These are phyloP conservation scores for Fusarium lateritium DNA, from an alignment of 2,329 filamentous ascomycete genomes.

Conservation along the genomic window DNA sequence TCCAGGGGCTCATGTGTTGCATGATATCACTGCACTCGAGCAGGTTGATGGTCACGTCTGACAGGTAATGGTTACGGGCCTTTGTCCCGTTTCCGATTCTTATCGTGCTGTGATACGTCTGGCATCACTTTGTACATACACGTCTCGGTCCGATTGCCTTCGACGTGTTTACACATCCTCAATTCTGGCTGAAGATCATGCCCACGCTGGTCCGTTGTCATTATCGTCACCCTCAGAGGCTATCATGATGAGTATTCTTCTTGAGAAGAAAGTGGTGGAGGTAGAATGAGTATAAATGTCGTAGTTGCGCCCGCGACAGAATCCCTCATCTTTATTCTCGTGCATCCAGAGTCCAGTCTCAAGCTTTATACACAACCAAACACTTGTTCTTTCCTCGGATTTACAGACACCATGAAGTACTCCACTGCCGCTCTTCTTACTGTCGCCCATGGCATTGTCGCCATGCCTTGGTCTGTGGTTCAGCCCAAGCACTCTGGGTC, in stretches of 20 bases:
- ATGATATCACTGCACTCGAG: not conserved
- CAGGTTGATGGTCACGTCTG: not conserved
- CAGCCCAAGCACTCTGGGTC: not conserved
- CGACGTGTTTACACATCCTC: not conserved
- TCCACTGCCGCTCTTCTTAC: not conserved
- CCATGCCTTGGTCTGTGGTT: not conserved
- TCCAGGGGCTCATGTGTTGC: too few species aligned
- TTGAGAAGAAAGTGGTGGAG: not conserved
- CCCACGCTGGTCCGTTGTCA: not conserved
- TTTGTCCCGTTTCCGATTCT: not conserved
- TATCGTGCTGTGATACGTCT: not conserved
- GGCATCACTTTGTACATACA: not conserved
- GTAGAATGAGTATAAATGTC: not conserved
- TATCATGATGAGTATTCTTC: not conserved
- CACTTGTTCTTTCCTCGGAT: rapidly evolving
- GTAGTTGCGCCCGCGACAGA: too few species aligned
- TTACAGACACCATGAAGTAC: constrained; percentile 12
- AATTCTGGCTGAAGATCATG: not conserved
- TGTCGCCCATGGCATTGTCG: constrained; percentile 4
- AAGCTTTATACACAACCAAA: rapidly evolving
- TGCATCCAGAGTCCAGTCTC: rapidly evolving
- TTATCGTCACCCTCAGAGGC: not conserved
- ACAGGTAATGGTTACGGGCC: not conserved
- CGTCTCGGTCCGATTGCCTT: not conserved
- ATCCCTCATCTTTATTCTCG: not conserved